Evolutionary conservation across 176 grass and related monocot species (phyloP).

Genomic region (Hyparrhenia diplandra): DNA sequence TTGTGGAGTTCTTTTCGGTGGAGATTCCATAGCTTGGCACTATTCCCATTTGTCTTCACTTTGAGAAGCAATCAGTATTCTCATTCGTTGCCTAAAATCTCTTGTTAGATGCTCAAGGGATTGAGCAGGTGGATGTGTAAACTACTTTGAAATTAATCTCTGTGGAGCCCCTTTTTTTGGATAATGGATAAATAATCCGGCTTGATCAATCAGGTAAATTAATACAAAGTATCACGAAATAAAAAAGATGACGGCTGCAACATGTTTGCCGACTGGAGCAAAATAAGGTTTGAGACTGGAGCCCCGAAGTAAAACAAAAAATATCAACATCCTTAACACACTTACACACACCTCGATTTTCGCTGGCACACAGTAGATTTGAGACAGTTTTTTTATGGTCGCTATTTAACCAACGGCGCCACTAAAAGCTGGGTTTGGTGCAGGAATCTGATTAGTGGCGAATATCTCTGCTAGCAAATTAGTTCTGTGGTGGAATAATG

Average conservation of each 20-base stretch:
- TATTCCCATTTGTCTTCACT: background rate
- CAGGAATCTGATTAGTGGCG: background rate
- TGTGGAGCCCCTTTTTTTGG: background rate
- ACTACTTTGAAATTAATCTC: background rate
- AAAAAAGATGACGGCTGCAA: too few relatives aligned
- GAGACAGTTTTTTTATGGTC: too few relatives aligned
- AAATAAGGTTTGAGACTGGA: too few relatives aligned
- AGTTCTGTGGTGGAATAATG: slow-evolving; percentile 11
- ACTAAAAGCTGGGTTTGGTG: background rate
- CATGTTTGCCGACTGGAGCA: too few relatives aligned
- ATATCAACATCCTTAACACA: too few relatives aligned
- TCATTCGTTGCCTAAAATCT: background rate
- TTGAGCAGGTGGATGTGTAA: background rate
- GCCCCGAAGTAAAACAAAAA: too few relatives aligned
- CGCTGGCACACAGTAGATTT: too few relatives aligned
- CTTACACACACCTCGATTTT: too few relatives aligned
- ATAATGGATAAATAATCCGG: too few relatives aligned
- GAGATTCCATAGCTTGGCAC: background rate
- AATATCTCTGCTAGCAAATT: background rate
- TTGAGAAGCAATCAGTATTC: background rate
- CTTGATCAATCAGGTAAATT: too few relatives aligned
- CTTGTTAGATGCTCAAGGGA: background rate
- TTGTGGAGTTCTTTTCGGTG: background rate
- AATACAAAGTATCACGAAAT: too few relatives aligned
- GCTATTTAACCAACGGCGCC: background rate